These are phyloP conservation scores for Starmerella gropengiesseri DNA, from an alignment of 805 yeast species.

Conservation along the genomic window DNA sequence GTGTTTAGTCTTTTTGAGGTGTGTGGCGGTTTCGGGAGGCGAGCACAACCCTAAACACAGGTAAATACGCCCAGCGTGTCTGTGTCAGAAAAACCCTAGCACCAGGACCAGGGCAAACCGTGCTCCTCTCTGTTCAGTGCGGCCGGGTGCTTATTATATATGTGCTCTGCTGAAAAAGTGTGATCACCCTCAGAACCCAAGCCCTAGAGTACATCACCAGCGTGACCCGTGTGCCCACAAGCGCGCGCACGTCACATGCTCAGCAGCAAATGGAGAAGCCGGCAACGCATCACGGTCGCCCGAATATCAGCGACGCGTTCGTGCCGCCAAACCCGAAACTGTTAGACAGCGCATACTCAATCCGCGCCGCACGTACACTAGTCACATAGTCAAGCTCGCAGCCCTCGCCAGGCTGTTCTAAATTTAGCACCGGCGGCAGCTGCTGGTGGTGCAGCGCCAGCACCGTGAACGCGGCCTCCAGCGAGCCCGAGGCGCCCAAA, in stretches of 20 bases:
- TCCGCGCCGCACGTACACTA: conserved; percentile 32
- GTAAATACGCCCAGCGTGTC: neutral
- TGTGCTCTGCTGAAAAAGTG: neutral
- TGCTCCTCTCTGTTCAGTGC: no score
- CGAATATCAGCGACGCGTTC: conserved; percentile 52
- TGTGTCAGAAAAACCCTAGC: neutral
- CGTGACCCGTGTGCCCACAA: no score
- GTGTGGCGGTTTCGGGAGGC: no score
- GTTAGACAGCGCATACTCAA: conserved; percentile 62
- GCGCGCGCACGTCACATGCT: no score
- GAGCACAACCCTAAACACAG: conserved; percentile 4
- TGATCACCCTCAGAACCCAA: conserved; percentile 3
- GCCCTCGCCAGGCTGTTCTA: conserved; percentile 39
- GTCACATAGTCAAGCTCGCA: conserved; percentile 48
- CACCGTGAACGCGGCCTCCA: conserved; percentile 75
- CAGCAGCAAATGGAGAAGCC: neutral
- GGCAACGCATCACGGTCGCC: conserved; percentile 6
- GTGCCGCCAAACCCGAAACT: conserved; percentile 98
- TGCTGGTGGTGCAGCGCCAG: conserved; percentile 46
- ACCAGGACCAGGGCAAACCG: neutral
- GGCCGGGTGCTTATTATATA: conserved; percentile 9
- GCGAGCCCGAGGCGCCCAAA: conserved; percentile 92
- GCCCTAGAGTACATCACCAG: conserved; percentile 3
- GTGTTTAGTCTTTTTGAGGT: neutral
- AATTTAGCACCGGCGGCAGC: conserved; percentile 75